These are phyloP conservation scores for Boeremia lycopersici DNA, from an alignment of 2,329 filamentous ascomycete genomes.

Conservation along the genomic window DNA sequence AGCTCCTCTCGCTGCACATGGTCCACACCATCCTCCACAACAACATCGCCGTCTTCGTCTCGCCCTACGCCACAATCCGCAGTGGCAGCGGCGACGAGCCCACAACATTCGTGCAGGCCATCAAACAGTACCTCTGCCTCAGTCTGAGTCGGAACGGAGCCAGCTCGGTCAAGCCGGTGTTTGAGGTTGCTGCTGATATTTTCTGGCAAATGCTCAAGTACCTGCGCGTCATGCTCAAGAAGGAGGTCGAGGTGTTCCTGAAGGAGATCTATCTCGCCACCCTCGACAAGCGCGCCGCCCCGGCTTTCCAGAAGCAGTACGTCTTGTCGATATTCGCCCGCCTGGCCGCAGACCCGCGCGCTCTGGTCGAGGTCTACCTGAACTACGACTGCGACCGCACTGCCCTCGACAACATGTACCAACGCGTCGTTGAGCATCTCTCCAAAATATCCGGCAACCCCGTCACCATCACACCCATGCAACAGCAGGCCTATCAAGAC, in stretches of 20 bases:
- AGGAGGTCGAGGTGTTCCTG: constrained; percentile 96
- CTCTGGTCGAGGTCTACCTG: constrained; percentile 91
- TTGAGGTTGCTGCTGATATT: constrained; percentile 94
- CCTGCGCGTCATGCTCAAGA: constrained; percentile 94
- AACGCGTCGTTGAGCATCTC: constrained; percentile 89
- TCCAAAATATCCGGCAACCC: constrained; percentile 84
- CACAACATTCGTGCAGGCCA: constrained; percentile 89
- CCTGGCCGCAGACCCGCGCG: constrained; percentile 82
- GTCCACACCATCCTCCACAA: constrained; percentile 96
- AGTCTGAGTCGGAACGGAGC: constrained; percentile 94
- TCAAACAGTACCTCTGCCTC: constrained; percentile 95
- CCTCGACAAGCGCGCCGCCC: constrained; percentile 84
- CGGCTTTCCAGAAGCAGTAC: constrained; percentile 87
- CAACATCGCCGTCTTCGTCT: constrained; percentile 88
- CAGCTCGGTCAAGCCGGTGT: constrained; percentile 88
- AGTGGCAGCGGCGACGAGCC: constrained; percentile 87
- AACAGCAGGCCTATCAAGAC: constrained; percentile 89
- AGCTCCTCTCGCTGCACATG: constrained; percentile 91
- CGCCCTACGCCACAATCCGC: constrained; percentile 87
- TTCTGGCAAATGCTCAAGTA: constrained; percentile 98
- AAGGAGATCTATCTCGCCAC: constrained; percentile 97
- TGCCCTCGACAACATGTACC: constrained; percentile 93
- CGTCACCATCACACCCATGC: constrained; percentile 72
- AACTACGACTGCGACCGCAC: constrained; percentile 98
- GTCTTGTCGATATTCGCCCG: constrained; percentile 86